These are phyloP conservation scores for Penicillium herquei DNA, from an alignment of 495 filamentous ascomycete genomes.

Conservation along the genomic window DNA sequence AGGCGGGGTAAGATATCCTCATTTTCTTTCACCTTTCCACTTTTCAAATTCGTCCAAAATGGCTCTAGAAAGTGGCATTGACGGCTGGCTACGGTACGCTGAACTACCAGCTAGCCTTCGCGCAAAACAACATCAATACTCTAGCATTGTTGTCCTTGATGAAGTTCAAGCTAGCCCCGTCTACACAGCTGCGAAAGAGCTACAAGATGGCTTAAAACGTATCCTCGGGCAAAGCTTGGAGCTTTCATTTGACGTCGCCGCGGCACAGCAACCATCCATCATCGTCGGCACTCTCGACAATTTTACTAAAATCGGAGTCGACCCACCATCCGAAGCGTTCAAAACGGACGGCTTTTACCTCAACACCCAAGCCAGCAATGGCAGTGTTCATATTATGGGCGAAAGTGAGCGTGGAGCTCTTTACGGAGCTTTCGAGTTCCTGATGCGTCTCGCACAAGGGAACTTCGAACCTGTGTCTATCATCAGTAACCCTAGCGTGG, in stretches of 20 bases:
- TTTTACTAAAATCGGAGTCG: conserved; percentile 43
- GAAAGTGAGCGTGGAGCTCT: conserved; percentile 67
- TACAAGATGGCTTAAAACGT: conserved; percentile 55
- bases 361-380: conserved; percentile 36
- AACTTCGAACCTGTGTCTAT: conserved; percentile 55
- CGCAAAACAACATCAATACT: conserved; percentile 33
- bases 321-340: conserved; percentile 39
- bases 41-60: background rate
- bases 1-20: background rate
- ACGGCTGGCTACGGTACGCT: conserved; percentile 67
- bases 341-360: conserved; percentile 66
- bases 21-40: background rate
- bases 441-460: conserved; percentile 61
- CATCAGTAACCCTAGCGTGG: conserved; percentile 56
- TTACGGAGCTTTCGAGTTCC: conserved; percentile 69
- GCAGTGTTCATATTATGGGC: conserved; percentile 56
- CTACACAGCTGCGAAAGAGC: conserved; percentile 55
- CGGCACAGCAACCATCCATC: conserved; percentile 32
- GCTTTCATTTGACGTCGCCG: conserved; percentile 26
- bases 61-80: conserved; percentile 49
- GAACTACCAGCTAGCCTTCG: conserved; percentile 43
- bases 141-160: conserved; percentile 56
- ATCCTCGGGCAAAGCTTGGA: conserved; percentile 45
- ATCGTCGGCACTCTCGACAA: conserved; percentile 56
- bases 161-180: conserved; percentile 52